These are phyloP conservation scores for Picea glauca DNA, from an alignment of 75 land plant species.

Conservation along the genomic window DNA sequence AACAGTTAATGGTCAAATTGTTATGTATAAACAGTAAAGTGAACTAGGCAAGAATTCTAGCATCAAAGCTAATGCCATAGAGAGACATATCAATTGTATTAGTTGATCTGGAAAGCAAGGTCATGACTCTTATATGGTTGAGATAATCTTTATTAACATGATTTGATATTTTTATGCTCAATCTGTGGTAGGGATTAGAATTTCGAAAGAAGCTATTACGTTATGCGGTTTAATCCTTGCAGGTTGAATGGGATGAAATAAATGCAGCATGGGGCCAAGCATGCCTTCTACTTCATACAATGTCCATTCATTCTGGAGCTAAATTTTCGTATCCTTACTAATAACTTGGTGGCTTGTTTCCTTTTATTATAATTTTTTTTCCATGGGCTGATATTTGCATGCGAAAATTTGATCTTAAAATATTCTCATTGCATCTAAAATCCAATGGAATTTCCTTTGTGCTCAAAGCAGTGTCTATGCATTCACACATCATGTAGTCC, in stretches of 20 bases:
- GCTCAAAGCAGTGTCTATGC: neutral
- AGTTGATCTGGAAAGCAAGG: neutral
- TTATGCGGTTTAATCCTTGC: constrained; percentile 7
- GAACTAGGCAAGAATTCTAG: neutral
- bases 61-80: neutral
- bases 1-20: neutral
- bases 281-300: constrained; percentile 91
- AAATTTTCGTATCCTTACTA: constrained; percentile 79
- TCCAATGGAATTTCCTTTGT: neutral
- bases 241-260: constrained; percentile 99
- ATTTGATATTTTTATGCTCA: neutral
- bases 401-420: constrained; percentile 9
- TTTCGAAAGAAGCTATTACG: neutral
- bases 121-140: neutral
- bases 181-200: neutral
- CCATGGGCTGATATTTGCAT: neutral
- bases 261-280: constrained; percentile 99
- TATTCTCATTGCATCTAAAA: neutral
- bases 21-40: neutral
- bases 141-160: constrained; percentile 3
- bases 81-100: neutral
- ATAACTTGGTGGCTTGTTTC: constrained; percentile 2
- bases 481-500: neutral
- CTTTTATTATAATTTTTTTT: neutral
- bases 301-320: constrained; percentile 81